Evolutionary conservation across 345 rosid species (phyloP).

Genomic region (Brassica incana): DNA sequence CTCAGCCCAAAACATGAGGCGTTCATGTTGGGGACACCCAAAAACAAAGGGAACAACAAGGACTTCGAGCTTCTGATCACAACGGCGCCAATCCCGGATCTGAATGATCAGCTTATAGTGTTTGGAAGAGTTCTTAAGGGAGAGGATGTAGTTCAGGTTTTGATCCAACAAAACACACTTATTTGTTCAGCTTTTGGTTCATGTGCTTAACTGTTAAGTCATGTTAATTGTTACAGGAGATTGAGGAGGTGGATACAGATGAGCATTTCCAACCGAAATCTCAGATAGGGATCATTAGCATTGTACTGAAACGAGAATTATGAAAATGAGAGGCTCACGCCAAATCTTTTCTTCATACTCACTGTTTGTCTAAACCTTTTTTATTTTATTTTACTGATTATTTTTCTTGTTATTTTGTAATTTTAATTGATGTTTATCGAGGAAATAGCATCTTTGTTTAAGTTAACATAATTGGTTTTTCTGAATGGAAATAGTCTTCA

Average conservation of each 20-base stretch:
- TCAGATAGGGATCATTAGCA: slow-evolving; percentile 51
- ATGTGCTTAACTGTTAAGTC: background rate
- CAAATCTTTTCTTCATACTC: slow-evolving; percentile 24
- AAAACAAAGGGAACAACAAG: slow-evolving; percentile 49
- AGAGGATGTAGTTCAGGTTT: slow-evolving; percentile 83
- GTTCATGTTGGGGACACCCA: slow-evolving; percentile 76
- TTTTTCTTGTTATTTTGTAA: slow-evolving; percentile 26
- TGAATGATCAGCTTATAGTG: slow-evolving; percentile 64
- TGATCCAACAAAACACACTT: slow-evolving; percentile 2
- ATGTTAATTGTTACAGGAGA: slow-evolving; percentile 57
- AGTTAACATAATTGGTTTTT: background rate
- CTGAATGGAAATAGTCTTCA: background rate
- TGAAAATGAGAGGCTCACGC: slow-evolving; percentile 32
- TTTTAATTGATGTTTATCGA: slow-evolving; percentile 9
- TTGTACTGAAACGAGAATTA: slow-evolving; percentile 55
- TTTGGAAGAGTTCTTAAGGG: slow-evolving; percentile 81
- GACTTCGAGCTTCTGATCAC: slow-evolving; percentile 72
- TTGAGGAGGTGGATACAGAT: slow-evolving; percentile 94
- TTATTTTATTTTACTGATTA: slow-evolving; percentile 2
- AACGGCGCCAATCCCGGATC: slow-evolving; percentile 84
- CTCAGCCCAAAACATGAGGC: slow-evolving; percentile 80
- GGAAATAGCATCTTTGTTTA: background rate
- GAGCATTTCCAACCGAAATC: slow-evolving; percentile 82
- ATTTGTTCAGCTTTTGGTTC: background rate
- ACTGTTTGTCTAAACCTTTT: slow-evolving; percentile 7